Evolutionary conservation across 305 asterid species (phyloP).

Genomic region (Fraxinus nigra): DNA sequence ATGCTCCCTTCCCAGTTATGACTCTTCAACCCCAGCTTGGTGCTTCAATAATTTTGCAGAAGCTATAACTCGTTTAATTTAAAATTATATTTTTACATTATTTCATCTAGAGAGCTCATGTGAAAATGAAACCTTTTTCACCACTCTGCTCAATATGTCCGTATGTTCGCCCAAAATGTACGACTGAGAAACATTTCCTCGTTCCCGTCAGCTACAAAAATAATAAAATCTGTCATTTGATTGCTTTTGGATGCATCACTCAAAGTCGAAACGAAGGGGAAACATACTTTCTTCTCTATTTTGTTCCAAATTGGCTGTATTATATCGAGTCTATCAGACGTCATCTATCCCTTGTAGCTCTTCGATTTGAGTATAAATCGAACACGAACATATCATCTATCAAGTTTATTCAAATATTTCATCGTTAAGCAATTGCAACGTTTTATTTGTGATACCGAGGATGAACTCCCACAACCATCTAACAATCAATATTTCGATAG

Average conservation of each 20-base stretch:
- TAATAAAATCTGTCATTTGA: slow-evolving; percentile 27
- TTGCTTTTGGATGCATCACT: not conserved
- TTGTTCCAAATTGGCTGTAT: not conserved
- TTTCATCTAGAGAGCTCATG: not conserved
- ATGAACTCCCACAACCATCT: not conserved
- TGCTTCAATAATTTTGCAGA: slow-evolving; percentile 22
- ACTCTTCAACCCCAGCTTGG: slow-evolving; percentile 28
- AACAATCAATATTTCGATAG: not conserved
- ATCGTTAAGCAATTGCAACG: not conserved
- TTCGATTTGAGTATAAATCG: not conserved
- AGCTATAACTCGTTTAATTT: not conserved
- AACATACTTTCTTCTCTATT: not conserved
- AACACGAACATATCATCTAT: not conserved
- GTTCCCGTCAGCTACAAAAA: not conserved
- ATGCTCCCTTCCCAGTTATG: slow-evolving; percentile 7
- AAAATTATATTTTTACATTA: not conserved
- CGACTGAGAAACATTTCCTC: not conserved
- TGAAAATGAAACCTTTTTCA: not conserved
- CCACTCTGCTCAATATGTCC: not conserved
- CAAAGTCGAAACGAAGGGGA: not conserved
- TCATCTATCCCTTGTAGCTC: not conserved
- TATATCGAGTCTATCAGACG: not conserved
- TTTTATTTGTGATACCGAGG: not conserved
- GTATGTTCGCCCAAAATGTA: not conserved
- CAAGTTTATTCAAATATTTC: not conserved